Conservation (phyloP, 2,329 filamentous ascomycete species). For the Coniochaeta pulveracea region DNA sequence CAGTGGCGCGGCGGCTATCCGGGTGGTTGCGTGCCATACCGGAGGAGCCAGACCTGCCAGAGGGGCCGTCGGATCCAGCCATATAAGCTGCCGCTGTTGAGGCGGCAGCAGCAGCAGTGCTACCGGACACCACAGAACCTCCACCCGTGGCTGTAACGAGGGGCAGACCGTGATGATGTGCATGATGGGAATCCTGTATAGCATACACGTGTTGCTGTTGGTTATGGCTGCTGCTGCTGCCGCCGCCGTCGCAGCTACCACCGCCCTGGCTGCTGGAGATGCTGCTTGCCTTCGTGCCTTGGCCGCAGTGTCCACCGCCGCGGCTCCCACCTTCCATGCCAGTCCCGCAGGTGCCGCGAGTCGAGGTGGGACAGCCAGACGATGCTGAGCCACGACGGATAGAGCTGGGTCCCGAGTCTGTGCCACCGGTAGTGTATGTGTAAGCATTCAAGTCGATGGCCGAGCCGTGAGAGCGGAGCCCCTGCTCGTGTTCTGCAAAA, state of each 20-base stretch:
- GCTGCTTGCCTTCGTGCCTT: conserved; percentile 1
- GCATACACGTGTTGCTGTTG: not conserved
- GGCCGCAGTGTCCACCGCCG: not conserved
- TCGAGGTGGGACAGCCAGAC: conserved; percentile 14
- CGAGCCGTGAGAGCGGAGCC: conserved; percentile 14
- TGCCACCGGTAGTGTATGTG: conserved; percentile 14
- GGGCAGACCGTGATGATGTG: not conserved
- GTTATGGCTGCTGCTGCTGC: not conserved
- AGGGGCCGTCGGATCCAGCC: not conserved
- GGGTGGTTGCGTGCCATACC: conserved; percentile 5
- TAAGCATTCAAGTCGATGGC: conserved; percentile 15
- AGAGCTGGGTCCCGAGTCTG: conserved; percentile 14
- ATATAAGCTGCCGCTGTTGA: conserved; percentile 2
- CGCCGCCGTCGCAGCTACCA: not conserved
- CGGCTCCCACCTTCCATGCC: not conserved
- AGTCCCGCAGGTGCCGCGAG: conserved; percentile 8
- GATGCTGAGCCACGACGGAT: conserved; percentile 14
- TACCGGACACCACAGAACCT: conserved; percentile 1
- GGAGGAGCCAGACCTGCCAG: not conserved
- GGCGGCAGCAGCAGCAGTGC: not conserved
- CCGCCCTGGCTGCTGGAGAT: not conserved
- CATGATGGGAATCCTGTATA: conserved; percentile 1
- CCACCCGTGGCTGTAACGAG: not conserved
- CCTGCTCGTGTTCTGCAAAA: conserved; percentile 16
- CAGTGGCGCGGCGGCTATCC: conserved; percentile 9